Percentiles rank a stretch among this genome's conserved stretches.
phyloP scores from a whole-genome alignment of 108 stramenopile genomes.

The Hondaea fermentalgiana region DNA sequence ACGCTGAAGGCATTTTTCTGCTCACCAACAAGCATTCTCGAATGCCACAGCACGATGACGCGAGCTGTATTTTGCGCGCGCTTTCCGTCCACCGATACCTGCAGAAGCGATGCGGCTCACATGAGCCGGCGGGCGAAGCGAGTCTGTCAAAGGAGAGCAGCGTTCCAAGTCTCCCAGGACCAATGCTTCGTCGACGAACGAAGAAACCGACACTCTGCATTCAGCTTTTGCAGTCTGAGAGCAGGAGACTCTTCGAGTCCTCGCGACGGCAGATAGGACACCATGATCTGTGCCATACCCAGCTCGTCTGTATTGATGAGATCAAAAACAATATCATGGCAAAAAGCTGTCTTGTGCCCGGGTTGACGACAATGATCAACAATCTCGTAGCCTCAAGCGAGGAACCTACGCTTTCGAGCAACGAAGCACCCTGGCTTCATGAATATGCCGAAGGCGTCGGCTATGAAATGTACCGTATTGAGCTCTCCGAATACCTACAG shows the following conservation, averaged over 20 bases:
- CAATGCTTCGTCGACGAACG: background rate
- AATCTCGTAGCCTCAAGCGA: slow-evolving; percentile 25
- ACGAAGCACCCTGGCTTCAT: background rate
- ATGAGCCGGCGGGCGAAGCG: background rate
- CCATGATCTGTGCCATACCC: background rate
- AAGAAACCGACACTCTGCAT: background rate
- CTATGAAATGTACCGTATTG: slow-evolving; percentile 16
- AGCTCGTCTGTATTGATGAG: slow-evolving; percentile 3
- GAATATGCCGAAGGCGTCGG: background rate
- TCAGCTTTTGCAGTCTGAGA: slow-evolving; percentile 22
- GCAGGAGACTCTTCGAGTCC: background rate
- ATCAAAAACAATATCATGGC: slow-evolving; percentile 7
- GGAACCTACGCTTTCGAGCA: background rate
- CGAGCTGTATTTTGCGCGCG: slow-evolving; percentile 4
- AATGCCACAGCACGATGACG: background rate
- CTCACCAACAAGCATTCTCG: background rate
- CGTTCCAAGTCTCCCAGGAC: background rate
- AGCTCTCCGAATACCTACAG: background rate
- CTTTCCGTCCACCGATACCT: background rate
- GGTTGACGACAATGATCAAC: background rate
- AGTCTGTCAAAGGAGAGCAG: background rate
- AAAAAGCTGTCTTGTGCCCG: slow-evolving; percentile 15
- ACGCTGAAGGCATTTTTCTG: background rate
- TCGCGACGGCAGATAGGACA: background rate
- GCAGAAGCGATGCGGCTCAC: background rate